phyloP scores from a whole-genome alignment of 202 grass and related monocot genomes.

The Setaria italica region DNA sequence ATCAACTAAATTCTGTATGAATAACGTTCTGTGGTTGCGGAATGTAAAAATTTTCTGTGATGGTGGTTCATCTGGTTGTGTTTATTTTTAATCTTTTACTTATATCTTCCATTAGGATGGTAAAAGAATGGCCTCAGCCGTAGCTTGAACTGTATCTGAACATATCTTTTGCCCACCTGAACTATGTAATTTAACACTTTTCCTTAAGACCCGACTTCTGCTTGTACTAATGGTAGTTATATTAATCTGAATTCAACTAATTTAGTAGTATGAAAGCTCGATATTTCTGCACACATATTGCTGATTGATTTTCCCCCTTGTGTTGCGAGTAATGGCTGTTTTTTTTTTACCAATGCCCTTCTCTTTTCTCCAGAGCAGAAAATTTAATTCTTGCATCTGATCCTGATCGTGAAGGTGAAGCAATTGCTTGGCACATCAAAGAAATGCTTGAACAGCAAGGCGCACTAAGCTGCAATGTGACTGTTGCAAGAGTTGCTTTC shows the following conservation, averaged over 20 bases:
- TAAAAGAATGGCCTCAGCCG: slow-evolving; percentile 13
- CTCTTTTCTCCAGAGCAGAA: slow-evolving; percentile 73
- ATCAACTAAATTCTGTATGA: slow-evolving; percentile 2
- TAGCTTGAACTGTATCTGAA: slow-evolving; percentile 28
- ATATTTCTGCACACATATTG: slow-evolving; percentile 5
- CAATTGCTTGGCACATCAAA: slow-evolving; percentile 95
- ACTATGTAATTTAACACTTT: slow-evolving; percentile 31
- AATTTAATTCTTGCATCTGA: slow-evolving; percentile 97
- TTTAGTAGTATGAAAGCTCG: slow-evolving; percentile 1
- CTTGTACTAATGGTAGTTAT: background rate
- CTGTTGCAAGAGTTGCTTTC: slow-evolving; percentile 87
- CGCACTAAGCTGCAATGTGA: slow-evolving; percentile 62
- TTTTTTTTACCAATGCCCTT: background rate
- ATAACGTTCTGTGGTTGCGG: background rate
- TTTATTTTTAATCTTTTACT: slow-evolving; percentile 10
- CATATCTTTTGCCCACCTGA: slow-evolving; percentile 27
- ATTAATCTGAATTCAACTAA: slow-evolving; percentile 32
- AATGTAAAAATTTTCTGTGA: slow-evolving; percentile 16
- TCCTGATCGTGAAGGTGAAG: slow-evolving; percentile 99
- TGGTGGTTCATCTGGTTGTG: background rate
- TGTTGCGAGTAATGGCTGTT: slow-evolving; percentile 29
- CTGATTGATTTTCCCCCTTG: slow-evolving; percentile 24
- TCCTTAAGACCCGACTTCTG: slow-evolving; percentile 5
- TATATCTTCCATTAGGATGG: slow-evolving; percentile 13
- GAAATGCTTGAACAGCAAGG: slow-evolving; percentile 96